Evolutionary conservation across 1,284 basidiomycete species (phyloP), one percentile per base, ranked within the genome.

Genomic region (Puccinia triticina): DNA sequence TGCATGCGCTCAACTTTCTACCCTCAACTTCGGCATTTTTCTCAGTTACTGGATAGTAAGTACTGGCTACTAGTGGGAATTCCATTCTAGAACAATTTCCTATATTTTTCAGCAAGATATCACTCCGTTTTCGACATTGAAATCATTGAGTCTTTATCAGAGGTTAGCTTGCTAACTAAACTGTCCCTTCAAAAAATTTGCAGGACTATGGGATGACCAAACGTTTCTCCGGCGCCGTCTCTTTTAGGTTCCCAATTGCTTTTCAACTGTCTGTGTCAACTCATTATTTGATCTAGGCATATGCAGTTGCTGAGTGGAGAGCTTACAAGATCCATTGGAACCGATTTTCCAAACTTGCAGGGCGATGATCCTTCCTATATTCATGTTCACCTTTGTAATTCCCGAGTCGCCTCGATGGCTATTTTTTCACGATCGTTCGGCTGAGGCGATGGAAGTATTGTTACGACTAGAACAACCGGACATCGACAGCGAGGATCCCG

Each of bases 321-420:
- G 64, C 37, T 66, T n/a, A 66, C 64, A 8, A 50, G 18, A 29
- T 37, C 46, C 23, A 32, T 8, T 59, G 16, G n/a, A 14, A 23
- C 12, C 16, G 5, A 7, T 18, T 12, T 26, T 29, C n/a, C 37
- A 69, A n/a, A n/a, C n/a, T n/a, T n/a, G n/a, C n/a, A 82, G 79
- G 48, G 82, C 85, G 61, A 85, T 86, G 82, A 85, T 86, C 69
- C 46, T 84, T 32, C 84, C 84, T 23, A 83, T 84, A 34, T 84
- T 84, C 53, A 34, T 81, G 34, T 77, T 84, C 23, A 84, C 82
- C 0, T 77, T 86, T 71, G 32, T 86, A 34, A 81, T 87, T 14
- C 85, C 85, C 37, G 86, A 87, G 77, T 86, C 86, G 14, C 86
- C 86, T 12, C 83, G 86, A 84, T 87, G 86, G 86, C 83, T 86